Evolutionary conservation across 192 early-diverging fungal species (phyloP), one percentile per base, ranked within the genome.

Genomic region (Coemansia sp.): DNA sequence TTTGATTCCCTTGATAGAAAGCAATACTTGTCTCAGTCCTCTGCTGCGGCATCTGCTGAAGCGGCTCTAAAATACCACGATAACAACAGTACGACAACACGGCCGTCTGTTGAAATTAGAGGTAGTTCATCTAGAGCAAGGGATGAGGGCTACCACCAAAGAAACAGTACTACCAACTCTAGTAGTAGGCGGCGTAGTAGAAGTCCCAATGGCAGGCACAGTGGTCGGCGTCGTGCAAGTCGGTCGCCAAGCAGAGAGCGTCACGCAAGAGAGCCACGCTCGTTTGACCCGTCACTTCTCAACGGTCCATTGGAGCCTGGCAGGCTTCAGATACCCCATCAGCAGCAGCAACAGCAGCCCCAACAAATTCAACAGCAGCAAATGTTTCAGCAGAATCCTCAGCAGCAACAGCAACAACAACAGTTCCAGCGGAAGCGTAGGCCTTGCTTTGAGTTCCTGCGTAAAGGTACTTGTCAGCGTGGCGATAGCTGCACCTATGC

Each of bases 401-500:
- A 29, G 23, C 45, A 46, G 23, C 49, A 61, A 20, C 35, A 28
- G 5, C 70, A 72, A 43, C 42, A 42, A 29, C 66, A 67, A 26
- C 61, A 46, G 31, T 51, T 46, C 16, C 74, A 62, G 53, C 49
- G 63, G 55, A 52, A 21, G 31, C 57, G 31, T 48, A 67, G 55
- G 55, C 71, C 77, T 16, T 79, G 77, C 64, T 79, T 67, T 33
- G 77, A 79, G 56, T 79, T 67, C 62, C 15, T 79, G 43, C 77
- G 77, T 39, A 58, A 57, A 42, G 77, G 77, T 52, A 33, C n/a
- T n/a, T 79, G 77, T 58, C 67, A 70, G 68, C 77, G 77, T 26
- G 77, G 71, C 60, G 70, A 74, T 51, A 13, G 33, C 3, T 79
- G 77, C 58, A 61, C 30, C 16, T 79, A 59, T 29, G 68, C 66